Base-by-base conservation (phyloP, 331 rosid genomes). In the Acacia pycnantha region DNA sequence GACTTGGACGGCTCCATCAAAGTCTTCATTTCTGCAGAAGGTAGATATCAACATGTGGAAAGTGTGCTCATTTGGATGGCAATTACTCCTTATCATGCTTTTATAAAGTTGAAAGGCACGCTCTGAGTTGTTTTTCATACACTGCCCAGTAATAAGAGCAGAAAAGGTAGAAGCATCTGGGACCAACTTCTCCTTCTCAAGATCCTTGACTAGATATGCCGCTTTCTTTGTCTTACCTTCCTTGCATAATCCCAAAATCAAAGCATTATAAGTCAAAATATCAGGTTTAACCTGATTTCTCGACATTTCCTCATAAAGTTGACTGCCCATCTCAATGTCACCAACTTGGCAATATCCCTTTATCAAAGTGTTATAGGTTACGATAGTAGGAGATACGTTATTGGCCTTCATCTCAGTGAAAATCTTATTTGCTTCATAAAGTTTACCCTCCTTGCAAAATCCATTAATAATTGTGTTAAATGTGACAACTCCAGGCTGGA, bases 161-260 rank as follows among this genome's bases (percentile, higher is more conserved):
- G 96, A 89, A 79, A 91, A 93, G 9, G 98, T 95, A 0, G 92
- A 91, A 0, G 92, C 87, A 80, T 90, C 91, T 15, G 95, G 94
- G 3, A 87, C 87, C 78, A 93, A 85, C 61, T 85, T 89, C 83
- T 86, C 83, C 82, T 79, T 78, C 33, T 93, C 94, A 76, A 93
- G 90, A 77, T 92, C 94, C 80, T 85, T 88, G 73, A 95, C 88
- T 73, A 93, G 56, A 86, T 76, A 84, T 11, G 94, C 98, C 65
- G 99, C 94, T 56, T 93, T 95, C 86, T 87, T 88, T 19, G 98
- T 93, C 82, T 90, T 95, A 35, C 97, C 99, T 70, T 85, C 88
- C 85, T 88, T 93, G 81, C 94, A 93, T 22, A 90, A 79, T 69
- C 97, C 99, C 86, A 90, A 85, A 84, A 91, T 93, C 93, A 93